Conservation (phyloP, 352 stramenopile genomes). For the Pythium rhizo-oryzae region DNA sequence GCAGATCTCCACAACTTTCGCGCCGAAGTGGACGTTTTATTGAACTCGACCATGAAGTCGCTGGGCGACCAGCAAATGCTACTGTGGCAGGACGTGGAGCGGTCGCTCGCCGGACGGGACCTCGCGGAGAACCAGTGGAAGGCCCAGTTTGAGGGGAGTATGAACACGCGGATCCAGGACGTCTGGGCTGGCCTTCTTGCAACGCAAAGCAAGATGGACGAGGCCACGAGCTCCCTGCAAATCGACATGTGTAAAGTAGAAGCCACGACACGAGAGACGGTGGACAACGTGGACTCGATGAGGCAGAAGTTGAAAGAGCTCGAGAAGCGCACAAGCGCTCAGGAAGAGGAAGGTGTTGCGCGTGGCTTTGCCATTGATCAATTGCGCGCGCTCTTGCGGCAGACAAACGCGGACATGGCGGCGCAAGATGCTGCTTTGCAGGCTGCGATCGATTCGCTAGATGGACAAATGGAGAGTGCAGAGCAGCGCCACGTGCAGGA, state of each 20-base stretch:
- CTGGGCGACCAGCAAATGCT: conserved; percentile 34
- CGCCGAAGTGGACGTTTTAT: conserved; percentile 39
- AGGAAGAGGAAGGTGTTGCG: conserved; percentile 30
- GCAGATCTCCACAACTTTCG: conserved; percentile 46
- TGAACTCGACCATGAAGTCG: conserved; percentile 25
- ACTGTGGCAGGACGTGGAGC: conserved; percentile 41
- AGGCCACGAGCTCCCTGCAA: conserved; percentile 46
- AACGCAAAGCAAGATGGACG: conserved; percentile 38
- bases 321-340: conserved; percentile 1
- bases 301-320: not conserved
- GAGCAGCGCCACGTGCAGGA: conserved; percentile 23
- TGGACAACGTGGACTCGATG: conserved; percentile 7
- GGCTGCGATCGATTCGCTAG: conserved; percentile 31
- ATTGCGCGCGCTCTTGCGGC: conserved; percentile 30
- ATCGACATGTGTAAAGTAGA: conserved; percentile 55
- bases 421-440: conserved; percentile 35
- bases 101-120: conserved; percentile 39
- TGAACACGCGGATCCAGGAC: conserved; percentile 53
- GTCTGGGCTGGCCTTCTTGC: conserved; percentile 54
- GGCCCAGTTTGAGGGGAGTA: conserved; percentile 44
- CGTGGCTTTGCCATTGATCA: conserved; percentile 30
- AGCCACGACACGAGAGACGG: conserved; percentile 36
- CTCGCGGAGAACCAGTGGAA: conserved; percentile 67
- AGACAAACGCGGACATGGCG: conserved; percentile 30
- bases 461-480: conserved; percentile 20